Base-by-base conservation (phyloP, 805 yeast genomes). In the Teunomyces stri region DNA sequence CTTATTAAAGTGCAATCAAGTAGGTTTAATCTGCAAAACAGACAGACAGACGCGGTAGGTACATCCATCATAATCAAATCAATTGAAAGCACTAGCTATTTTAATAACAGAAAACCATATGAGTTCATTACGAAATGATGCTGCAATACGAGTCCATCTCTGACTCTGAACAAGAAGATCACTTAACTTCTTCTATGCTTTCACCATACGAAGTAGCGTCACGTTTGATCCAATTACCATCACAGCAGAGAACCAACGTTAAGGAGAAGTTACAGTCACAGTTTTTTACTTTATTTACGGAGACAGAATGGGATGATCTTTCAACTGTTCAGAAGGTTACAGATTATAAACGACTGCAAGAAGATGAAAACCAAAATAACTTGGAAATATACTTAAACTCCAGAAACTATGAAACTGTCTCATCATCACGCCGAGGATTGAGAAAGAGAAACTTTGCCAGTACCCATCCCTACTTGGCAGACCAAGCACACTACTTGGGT, bases 401-500 rank as follows among this genome's bases (percentile, higher is more conserved):
- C 10, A 42, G 55, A 18, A 52, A 50, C 43, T 46, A 40, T 36
- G 54, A 53, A 36, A 12, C 40, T 3, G 36, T 33, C 5, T 28
- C 48, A 2, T 18, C 39, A 9, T 48, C 55, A 11, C 43, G 68
- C 44, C 39, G 75, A 44, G 65, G 73, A 22, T 55, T 70, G 12
- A 53, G 78, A 3, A 69, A 71, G 51, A 56, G 78, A 22, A 73
- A 68, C 21, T 73, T 73, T 46, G 69, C 78, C 3, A 68, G 74
- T 53, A 60, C 74, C 3, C 75, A 72, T 53, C 78, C 78, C 0
- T 73, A 73, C 50, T 51, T 73, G 22, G 71, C 74, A 9, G 78
- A 73, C 52, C 72, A 70, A 47, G 76, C 76, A 3, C 73, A 71
- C 46, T 73, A 71, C 62, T 58, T 73, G 30, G 77, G 72, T 3